These are phyloP conservation scores for Alternaria gaisen DNA, from an alignment of 2,329 filamentous ascomycete species.

Conservation along the genomic window DNA sequence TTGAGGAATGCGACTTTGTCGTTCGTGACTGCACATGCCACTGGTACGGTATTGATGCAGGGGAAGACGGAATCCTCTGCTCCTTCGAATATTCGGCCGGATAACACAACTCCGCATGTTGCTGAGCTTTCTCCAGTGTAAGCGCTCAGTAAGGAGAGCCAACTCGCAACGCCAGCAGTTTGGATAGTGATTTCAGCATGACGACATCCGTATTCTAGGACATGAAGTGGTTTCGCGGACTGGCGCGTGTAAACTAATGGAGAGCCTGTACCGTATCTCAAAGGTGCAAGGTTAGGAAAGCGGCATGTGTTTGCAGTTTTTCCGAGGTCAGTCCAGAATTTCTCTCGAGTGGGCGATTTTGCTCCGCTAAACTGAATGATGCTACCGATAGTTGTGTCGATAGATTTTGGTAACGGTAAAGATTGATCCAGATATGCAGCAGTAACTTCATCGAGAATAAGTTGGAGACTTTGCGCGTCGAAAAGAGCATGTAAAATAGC, in stretches of 20 bases:
- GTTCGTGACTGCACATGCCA: constrained; percentile 65
- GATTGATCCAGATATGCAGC: constrained; percentile 47
- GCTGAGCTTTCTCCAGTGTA: constrained; percentile 80
- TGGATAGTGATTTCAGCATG: constrained; percentile 75
- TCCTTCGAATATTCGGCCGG: constrained; percentile 72
- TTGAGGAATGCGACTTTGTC: constrained; percentile 67
- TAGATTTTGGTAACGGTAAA: constrained; percentile 36
- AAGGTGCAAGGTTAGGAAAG: constrained; percentile 80
- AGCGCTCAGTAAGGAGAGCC: constrained; percentile 76
- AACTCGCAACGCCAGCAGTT: constrained; percentile 77
- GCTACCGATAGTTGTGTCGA: constrained; percentile 56
- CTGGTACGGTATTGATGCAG: constrained; percentile 82
- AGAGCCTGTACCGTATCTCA: constrained; percentile 52
- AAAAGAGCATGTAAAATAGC: constrained; percentile 84
- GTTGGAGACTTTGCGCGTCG: constrained; percentile 77
- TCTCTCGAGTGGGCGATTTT: constrained; percentile 43
- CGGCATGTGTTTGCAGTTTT: constrained; percentile 66
- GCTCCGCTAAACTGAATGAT: constrained; percentile 54
- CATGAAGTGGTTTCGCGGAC: constrained; percentile 53
- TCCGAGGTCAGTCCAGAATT: constrained; percentile 71
- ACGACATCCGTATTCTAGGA: constrained; percentile 66
- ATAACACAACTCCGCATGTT: constrained; percentile 82
- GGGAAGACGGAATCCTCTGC: constrained; percentile 73
- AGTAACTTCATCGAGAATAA: constrained; percentile 69
- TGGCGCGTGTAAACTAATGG: constrained; percentile 49